phyloP scores from a whole-genome alignment of 257 asterid genomes.

The Scutellaria galericulata region DNA sequence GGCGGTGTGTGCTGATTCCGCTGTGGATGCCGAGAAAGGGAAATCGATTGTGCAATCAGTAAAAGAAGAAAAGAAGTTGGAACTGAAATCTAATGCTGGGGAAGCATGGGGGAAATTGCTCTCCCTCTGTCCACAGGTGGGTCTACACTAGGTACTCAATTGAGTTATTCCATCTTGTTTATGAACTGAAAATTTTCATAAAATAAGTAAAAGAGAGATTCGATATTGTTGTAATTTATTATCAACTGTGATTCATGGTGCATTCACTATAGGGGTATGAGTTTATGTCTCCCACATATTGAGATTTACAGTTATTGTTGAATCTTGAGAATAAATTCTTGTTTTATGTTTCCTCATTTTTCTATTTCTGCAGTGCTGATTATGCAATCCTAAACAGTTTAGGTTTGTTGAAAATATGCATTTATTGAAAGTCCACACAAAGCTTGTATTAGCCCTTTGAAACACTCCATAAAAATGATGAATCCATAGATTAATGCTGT shows the following conservation, averaged over 20 bases:
- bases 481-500: no score
- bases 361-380: constrained; percentile 7
- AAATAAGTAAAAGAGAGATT: neutral
- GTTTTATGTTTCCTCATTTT: neutral
- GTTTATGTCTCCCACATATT: neutral
- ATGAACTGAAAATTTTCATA: neutral
- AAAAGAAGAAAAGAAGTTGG: constrained; percentile 60
- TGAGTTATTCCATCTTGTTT: constrained; percentile 22
- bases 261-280: neutral
- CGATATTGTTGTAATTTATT: neutral
- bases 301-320: neutral
- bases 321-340: neutral
- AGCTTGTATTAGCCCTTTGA: constrained; percentile 2
- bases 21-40: constrained; percentile 47
- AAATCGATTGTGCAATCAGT: constrained; percentile 42
- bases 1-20: constrained; percentile 41
- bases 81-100: constrained; percentile 52
- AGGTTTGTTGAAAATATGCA: neutral
- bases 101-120: constrained; percentile 90
- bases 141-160: constrained; percentile 15
- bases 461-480: neutral
- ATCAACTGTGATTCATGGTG: neutral
- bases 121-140: constrained; percentile 76
- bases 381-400: constrained; percentile 3
- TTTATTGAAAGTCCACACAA: neutral